Evolutionary conservation across 768 basidiomycete genomes (phyloP), one percentile per base, ranked within the genome.

Genomic region (Psilocybe cubensis): DNA sequence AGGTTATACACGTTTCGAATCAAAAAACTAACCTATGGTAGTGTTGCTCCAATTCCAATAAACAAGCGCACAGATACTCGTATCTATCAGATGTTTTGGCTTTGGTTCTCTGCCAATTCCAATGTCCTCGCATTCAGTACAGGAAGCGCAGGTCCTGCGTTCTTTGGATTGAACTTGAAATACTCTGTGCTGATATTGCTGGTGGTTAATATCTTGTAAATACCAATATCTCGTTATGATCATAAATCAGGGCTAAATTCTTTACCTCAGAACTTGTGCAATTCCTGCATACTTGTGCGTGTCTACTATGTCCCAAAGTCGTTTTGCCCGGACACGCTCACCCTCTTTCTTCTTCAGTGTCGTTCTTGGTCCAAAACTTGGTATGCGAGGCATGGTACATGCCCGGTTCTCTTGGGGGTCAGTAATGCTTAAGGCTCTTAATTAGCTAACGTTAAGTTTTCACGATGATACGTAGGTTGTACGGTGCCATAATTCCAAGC

Each of bases 361-460:
- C 17, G 84, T 86, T 3, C 91, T 90, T 73, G 91, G 92, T 10
- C 90, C 92, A 0, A 87, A 85, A 68, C 74, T 89, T 1, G 92
- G 92, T n/a, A 82, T 88, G 66, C 79, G 92, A 18, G 88, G 88
- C 54, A 91, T 94, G 89, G 84, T 91, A 21, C 81, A 85, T 57
- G 84, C 88, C 66, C 62, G 61, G n/a, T 69, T 68, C 54, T 62
- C 72, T 21, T 71, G 68, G 67, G 69, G 70, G 71, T 74, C 51
- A 64, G 62, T 62, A 4, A 11, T 18, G 2, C 5, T 33, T 5
- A 35, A 3, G 24, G 10, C 40, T 31, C 33, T 33, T 27, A 52
- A 28, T 35, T 27, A 8, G 44, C 21, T 27, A 18, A 25, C 14
- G 10, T 51, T 17, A 42, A 23, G 31, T 28, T 41, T 3, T 27